A percentile compares a stretch with the other conserved stretches of the same genome.
phyloP scores from a whole-genome alignment of 2,329 filamentous ascomycete genomes.

The Falciphora oryzae region DNA sequence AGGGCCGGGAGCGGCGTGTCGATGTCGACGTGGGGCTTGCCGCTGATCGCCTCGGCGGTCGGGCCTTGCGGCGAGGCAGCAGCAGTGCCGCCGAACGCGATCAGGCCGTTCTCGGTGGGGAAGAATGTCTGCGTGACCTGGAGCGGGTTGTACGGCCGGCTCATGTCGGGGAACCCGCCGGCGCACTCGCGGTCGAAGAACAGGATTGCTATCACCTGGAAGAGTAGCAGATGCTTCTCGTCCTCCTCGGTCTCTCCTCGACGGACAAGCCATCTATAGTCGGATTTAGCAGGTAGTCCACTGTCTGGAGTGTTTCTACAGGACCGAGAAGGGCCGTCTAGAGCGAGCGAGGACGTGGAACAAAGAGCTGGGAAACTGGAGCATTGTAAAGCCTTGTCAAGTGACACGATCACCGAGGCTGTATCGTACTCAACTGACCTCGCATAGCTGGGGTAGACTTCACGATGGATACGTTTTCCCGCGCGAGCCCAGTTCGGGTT shows the following conservation, averaged over 20 bases:
- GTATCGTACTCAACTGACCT: background rate
- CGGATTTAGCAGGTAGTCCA: background rate
- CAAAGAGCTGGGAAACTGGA: too few species aligned
- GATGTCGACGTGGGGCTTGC: background rate
- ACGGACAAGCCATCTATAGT: background rate
- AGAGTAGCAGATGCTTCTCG: background rate
- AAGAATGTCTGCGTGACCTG: background rate
- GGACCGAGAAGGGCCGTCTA: background rate
- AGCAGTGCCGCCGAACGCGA: background rate
- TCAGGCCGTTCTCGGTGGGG: background rate
- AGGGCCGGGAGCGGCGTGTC: background rate
- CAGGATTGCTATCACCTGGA: constrained; percentile 4
- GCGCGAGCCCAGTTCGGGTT: background rate
- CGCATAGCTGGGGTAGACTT: background rate
- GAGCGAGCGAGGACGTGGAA: too few species aligned
- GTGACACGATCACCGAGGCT: too few species aligned
- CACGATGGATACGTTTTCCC: background rate
- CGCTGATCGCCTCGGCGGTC: background rate
- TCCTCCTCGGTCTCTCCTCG: background rate
- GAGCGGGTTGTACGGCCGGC: background rate
- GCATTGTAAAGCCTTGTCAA: too few species aligned
- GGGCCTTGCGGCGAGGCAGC: too few species aligned
- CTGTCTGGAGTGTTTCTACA: too few species aligned
- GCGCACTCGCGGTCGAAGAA: constrained; percentile 8
- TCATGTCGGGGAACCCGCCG: background rate